Conservation (phyloP, 1,139 yeast genomes). For the Blastobotrys ciferrii region DNA sequence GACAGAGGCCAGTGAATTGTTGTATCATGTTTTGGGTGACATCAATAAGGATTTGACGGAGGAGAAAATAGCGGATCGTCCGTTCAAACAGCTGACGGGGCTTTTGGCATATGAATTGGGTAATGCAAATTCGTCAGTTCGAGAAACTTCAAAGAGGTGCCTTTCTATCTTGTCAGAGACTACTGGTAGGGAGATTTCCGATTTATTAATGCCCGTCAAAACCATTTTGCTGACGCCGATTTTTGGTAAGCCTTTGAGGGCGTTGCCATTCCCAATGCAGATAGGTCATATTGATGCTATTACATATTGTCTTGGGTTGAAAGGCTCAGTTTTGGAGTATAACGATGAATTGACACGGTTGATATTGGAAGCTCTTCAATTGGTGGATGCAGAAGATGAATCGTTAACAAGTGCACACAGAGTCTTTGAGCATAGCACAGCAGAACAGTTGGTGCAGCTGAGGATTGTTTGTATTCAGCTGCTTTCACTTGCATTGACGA, state of each 20-base stretch:
- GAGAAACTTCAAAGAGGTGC: conserved; percentile 78
- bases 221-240: conserved; percentile 84
- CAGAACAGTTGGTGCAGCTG: conserved; percentile 80
- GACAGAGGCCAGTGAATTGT: conserved; percentile 64
- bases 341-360: conserved; percentile 85
- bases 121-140: conserved; percentile 77
- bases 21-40: conserved; percentile 59
- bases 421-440: conserved; percentile 79
- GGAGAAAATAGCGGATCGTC: conserved; percentile 57
- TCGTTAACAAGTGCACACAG: conserved; percentile 86
- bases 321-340: conserved; percentile 77
- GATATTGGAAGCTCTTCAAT: conserved; percentile 83
- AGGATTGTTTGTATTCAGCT: conserved; percentile 87
- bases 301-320: conserved; percentile 79
- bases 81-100: conserved; percentile 82
- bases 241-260: conserved; percentile 93
- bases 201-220: conserved; percentile 79
- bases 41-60: conserved; percentile 62
- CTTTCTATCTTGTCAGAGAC: conserved; percentile 66
- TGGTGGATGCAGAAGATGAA: conserved; percentile 97
- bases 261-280: conserved; percentile 97
- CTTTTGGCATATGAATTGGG: conserved; percentile 89
- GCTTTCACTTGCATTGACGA: conserved; percentile 75
- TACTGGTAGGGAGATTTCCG: conserved; percentile 65
- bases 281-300: conserved; percentile 97